A percentile compares a stretch with the other conserved stretches of the same genome.
These are phyloP conservation scores for Macadamia integrifolia DNA, from an alignment of 164 flowering plant genomes.

Conservation along the genomic window DNA sequence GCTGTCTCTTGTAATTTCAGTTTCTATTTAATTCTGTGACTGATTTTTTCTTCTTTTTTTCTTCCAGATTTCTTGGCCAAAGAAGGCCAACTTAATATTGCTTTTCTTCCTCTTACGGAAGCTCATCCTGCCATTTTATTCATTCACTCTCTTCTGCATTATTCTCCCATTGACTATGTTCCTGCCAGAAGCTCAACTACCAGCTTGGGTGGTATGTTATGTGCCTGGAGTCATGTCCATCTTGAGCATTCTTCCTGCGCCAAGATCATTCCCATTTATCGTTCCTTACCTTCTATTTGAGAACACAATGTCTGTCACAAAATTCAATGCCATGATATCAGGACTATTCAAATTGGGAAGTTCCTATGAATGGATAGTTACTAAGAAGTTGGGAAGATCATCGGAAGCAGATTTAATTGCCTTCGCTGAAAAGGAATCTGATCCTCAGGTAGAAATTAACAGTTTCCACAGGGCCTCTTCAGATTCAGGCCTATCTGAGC, in stretches of 20 bases:
- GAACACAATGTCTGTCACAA: too few relatives aligned
- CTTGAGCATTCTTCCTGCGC: conserved; percentile 25
- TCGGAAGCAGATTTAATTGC: conserved; percentile 84
- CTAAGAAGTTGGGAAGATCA: conserved; percentile 86
- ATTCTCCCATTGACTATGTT: too few relatives aligned
- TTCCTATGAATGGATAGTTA: conserved; percentile 92
- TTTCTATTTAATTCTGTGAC: not conserved
- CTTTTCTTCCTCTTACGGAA: conserved; percentile 4
- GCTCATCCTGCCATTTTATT: conserved; percentile 25
- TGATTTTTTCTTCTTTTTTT: conserved; percentile 2
- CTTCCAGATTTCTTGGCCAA: conserved; percentile 19
- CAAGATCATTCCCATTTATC: conserved; percentile 27
- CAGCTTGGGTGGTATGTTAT: conserved; percentile 25
- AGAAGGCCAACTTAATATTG: conserved; percentile 25
- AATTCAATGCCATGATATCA: too few relatives aligned
- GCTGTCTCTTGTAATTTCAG: not conserved
- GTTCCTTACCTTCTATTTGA: too few relatives aligned
- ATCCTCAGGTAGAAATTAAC: conserved; percentile 24
- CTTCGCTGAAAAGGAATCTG: conserved; percentile 54
- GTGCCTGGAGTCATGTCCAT: conserved; percentile 21
- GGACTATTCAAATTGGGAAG: conserved; percentile 60
- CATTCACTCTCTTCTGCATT: conserved; percentile 14
- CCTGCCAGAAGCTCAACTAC: conserved; percentile 24
- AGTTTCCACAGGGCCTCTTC: conserved; percentile 51
- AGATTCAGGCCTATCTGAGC: conserved; percentile 63